Percentiles rank a stretch among this genome's conserved stretches.
These are phyloP conservation scores for Backusella tuberculispora DNA, from an alignment of 192 early-diverging fungal genomes.

Conservation along the genomic window DNA sequence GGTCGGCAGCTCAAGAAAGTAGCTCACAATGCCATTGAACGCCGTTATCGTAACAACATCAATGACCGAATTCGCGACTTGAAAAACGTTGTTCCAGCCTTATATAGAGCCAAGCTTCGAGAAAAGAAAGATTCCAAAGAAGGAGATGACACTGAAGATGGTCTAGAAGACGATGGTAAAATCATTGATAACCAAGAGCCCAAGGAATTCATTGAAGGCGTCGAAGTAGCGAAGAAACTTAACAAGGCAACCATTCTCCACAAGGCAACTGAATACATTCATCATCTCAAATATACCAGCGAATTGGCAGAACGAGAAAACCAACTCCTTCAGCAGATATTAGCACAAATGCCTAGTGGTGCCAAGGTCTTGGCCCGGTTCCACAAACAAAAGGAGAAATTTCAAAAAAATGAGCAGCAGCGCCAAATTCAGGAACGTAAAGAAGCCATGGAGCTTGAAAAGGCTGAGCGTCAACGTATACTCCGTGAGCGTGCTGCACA, in stretches of 20 bases:
- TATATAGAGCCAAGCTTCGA: slow-evolving; percentile 56
- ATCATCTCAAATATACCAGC: slow-evolving; percentile 52
- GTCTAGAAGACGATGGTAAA: slow-evolving; percentile 42
- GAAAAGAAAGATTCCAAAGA: slow-evolving; percentile 51
- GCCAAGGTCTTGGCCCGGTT: slow-evolving; percentile 34
- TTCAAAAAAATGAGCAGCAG: slow-evolving; percentile 17
- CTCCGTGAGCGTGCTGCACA: slow-evolving; percentile 34
- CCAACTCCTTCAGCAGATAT: slow-evolving; percentile 42
- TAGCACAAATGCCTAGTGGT: slow-evolving; percentile 51
- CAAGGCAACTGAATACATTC: slow-evolving; percentile 93
- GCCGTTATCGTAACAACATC: slow-evolving; percentile 93
- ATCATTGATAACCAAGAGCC: slow-evolving; percentile 35
- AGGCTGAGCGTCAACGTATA: slow-evolving; percentile 22
- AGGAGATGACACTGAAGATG: slow-evolving; percentile 44
- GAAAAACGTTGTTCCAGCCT: slow-evolving; percentile 80
- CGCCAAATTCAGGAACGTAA: slow-evolving; percentile 24
- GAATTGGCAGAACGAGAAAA: slow-evolving; percentile 48
- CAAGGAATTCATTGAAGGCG: slow-evolving; percentile 70
- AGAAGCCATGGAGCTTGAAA: slow-evolving; percentile 14
- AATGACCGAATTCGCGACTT: slow-evolving; percentile 92
- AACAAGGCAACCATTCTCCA: slow-evolving; percentile 94
- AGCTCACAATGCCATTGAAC: slow-evolving; percentile 93
- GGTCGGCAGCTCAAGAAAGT: slow-evolving; percentile 75
- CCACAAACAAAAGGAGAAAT: slow-evolving; percentile 5
- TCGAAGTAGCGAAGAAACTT: slow-evolving; percentile 81